Conservation (phyloP, 768 basidiomycete species). For the Hypholoma fasciculare region DNA sequence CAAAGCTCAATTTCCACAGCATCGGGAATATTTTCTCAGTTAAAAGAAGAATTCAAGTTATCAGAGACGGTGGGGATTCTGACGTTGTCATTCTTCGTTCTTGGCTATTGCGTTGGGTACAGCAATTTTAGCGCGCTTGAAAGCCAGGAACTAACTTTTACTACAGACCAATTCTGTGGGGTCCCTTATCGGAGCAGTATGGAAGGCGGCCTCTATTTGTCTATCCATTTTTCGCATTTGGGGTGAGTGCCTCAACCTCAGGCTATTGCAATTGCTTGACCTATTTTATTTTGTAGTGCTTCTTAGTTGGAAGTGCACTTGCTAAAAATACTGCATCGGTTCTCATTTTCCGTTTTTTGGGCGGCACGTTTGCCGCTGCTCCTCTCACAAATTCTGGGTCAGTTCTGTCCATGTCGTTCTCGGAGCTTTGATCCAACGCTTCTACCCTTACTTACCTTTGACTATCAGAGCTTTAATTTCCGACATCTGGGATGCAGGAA, state of each 20-base stretch:
- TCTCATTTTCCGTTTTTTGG: conserved; percentile 71
- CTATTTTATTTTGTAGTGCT: conserved; percentile 33
- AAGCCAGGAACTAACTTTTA: neutral
- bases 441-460: neutral
- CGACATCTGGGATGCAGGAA: conserved; percentile 62
- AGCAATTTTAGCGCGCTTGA: conserved; percentile 1
- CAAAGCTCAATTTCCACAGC: conserved; percentile 27
- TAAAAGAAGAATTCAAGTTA: conserved; percentile 49
- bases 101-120: conserved; percentile 65
- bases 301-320: conserved; percentile 65
- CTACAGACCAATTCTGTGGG: conserved; percentile 53
- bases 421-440: neutral
- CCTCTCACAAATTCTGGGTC: conserved; percentile 73
- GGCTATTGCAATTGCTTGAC: neutral
- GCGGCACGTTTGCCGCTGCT: conserved; percentile 67
- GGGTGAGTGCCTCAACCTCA: conserved; percentile 30
- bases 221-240: conserved; percentile 54
- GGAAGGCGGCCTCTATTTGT: conserved; percentile 64
- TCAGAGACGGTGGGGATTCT: conserved; percentile 51
- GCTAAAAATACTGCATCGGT: conserved; percentile 60
- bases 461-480: conserved; percentile 46
- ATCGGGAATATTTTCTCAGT: conserved; percentile 42
- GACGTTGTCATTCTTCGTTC: conserved; percentile 62
- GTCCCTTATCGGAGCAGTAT: conserved; percentile 52
- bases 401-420: conserved; percentile 8